Base-by-base conservation (phyloP, 306 rosid genomes). In the Amphicarpaea edgeworthii region DNA sequence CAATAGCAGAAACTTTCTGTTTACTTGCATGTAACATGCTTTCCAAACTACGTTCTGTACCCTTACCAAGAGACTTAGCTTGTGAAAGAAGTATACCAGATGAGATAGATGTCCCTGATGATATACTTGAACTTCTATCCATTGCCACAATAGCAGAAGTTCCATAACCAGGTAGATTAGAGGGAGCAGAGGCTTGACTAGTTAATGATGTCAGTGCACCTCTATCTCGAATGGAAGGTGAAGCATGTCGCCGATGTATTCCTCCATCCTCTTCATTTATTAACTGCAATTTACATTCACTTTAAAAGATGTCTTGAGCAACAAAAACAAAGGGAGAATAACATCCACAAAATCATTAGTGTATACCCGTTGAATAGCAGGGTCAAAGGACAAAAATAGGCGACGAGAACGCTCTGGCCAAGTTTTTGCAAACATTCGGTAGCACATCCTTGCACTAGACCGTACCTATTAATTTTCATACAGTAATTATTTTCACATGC, bases 181-280 rank as follows among this genome's bases (percentile, higher is more conserved):
- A 84, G 64, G 91, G 65, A 83, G 89, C 90, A 62, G 94, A 83
- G 47, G 93, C 76, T 75, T 93, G 99, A 77, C 81, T 85, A 75
- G 85, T 82, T 54, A 86, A 70, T 59, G 97, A 70, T 49, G 78
- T 77, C 59, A 71, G 49, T 78, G 90, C 78, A 82, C 93, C 97
- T 91, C 96, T 93, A 76, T 96, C 99, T 55, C 98, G 98, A 81
- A 88, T 71, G 72, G 98, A 93, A 78, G 99, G 99, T 79, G 99
- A 96, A 77, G 96, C 98, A 81, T 93, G 99, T n/a, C 99, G 93
- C 86, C 88, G 79, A 73, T 96, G 94, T 76, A 90, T 83, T 77
- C 98, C 98, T 73, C 99, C 99, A 88, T 93, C 99, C 85, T 96
- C 99, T 86, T 96, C 99, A 77, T 93, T 96, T 83, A 96, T 93